phyloP scores from a whole-genome alignment of 352 stramenopile genomes.

The Pythium aphanidermatum region DNA sequence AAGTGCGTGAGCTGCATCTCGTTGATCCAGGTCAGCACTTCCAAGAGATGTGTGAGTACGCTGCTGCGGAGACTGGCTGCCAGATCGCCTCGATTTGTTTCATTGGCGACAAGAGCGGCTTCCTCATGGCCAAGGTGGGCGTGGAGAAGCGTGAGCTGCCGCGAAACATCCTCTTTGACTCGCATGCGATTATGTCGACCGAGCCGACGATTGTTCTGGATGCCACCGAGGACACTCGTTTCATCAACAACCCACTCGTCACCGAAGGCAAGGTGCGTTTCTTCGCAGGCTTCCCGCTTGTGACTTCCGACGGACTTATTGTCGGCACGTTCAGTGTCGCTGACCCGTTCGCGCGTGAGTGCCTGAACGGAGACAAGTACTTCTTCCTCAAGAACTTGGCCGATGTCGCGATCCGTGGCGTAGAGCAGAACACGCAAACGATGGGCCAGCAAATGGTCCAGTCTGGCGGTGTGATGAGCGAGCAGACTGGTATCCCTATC shows the following conservation, averaged over 20 bases:
- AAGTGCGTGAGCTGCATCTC: slow-evolving; percentile 69
- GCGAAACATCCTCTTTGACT: slow-evolving; percentile 73
- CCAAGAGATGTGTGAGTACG: slow-evolving; percentile 86
- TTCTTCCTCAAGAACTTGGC: slow-evolving; percentile 84
- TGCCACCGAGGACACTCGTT: slow-evolving; percentile 68
- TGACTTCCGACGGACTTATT: slow-evolving; percentile 55
- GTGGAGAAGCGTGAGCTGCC: slow-evolving; percentile 73
- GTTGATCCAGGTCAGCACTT: slow-evolving; percentile 75
- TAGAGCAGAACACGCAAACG: slow-evolving; percentile 76
- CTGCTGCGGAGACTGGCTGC: slow-evolving; percentile 70
- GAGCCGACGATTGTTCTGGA: slow-evolving; percentile 80
- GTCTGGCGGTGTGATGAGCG: background rate
- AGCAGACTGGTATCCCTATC: slow-evolving; percentile 26
- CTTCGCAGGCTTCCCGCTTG: slow-evolving; percentile 75
- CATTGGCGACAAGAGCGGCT: slow-evolving; percentile 81
- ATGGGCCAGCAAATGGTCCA: slow-evolving; percentile 11
- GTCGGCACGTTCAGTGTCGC: slow-evolving; percentile 75
- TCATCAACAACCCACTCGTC: slow-evolving; percentile 74
- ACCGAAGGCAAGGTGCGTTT: slow-evolving; percentile 72
- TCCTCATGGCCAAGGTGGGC: slow-evolving; percentile 75
- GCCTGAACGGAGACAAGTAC: slow-evolving; percentile 67
- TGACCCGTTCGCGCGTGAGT: slow-evolving; percentile 69
- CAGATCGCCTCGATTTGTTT: slow-evolving; percentile 80
- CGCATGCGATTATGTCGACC: slow-evolving; percentile 75
- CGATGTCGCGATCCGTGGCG: slow-evolving; percentile 60